Conservation (phyloP, 73 alveolate genomes). For the Paramecium sexaurelia region DNA sequence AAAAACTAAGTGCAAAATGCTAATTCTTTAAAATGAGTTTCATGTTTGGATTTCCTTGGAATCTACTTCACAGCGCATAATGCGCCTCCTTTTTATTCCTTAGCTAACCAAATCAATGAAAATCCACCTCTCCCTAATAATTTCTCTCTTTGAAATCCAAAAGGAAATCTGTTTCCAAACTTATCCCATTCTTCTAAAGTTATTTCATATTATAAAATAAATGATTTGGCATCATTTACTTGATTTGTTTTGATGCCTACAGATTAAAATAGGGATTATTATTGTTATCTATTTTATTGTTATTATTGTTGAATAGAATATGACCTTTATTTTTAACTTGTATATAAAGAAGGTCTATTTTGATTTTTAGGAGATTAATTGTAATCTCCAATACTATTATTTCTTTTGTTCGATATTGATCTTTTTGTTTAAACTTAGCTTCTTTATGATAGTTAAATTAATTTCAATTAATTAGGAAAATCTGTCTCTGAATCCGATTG, state of each 20-base stretch:
- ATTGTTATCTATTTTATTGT: background rate
- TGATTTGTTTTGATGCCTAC: background rate
- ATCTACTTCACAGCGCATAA: conserved; percentile 57
- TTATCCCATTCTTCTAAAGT: conserved; percentile 66
- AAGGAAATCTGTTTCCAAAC: conserved; percentile 65
- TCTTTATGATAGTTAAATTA: conserved; percentile 1
- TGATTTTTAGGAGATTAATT: conserved; percentile 17
- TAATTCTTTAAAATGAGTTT: conserved; percentile 63
- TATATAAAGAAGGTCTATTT: background rate
- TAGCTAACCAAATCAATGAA: conserved; percentile 67
- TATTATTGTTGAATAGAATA: background rate
- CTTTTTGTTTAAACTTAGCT: background rate
- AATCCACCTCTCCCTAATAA: conserved; percentile 69
- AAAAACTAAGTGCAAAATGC: conserved; percentile 58
- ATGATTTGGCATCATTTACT: background rate
- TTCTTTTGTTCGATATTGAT: conserved; percentile 1
- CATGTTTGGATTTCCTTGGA: conserved; percentile 56
- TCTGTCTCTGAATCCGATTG: background rate
- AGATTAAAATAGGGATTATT: background rate
- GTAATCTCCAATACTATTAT: conserved; percentile 23
- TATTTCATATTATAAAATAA: conserved; percentile 38
- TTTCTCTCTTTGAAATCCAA: conserved; percentile 43
- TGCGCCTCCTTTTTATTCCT: conserved; percentile 10
- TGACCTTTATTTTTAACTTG: background rate
- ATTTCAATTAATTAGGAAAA: background rate